These are phyloP conservation scores for Xerocomus brunneocitrinus DNA, from an alignment of 768 basidiomycete species.

Conservation along the genomic window DNA sequence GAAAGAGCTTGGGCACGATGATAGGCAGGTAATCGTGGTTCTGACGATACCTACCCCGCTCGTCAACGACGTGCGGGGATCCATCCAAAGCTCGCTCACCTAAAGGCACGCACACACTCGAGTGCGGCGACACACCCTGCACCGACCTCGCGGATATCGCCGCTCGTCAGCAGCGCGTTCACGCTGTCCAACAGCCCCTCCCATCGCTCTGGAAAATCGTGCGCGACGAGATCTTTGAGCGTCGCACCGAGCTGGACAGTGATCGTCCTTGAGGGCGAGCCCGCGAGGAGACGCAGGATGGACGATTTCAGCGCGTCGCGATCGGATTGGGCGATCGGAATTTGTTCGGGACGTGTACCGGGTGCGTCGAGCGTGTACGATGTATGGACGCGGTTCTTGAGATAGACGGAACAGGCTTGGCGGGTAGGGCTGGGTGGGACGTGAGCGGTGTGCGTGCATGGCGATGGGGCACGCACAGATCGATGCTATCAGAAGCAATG, in stretches of 20 bases:
- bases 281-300: conserved; percentile 66
- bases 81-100: conserved; percentile 12
- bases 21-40: conserved; percentile 53
- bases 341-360: conserved; percentile 52
- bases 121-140: conserved; percentile 77
- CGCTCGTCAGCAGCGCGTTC: conserved; percentile 57
- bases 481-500: conserved; percentile 70
- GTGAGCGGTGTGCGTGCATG: conserved; percentile 24
- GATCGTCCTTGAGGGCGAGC: conserved; percentile 60
- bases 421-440: conserved; percentile 57
- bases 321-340: conserved; percentile 62
- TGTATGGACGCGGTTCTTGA: conserved; percentile 82
- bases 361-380: conserved; percentile 52
- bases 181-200: conserved; percentile 62
- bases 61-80: conserved; percentile 35
- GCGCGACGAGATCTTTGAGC: conserved; percentile 66
- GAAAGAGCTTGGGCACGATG: conserved; percentile 64
- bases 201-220: conserved; percentile 81
- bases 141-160: conserved; percentile 66
- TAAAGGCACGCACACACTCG: conserved; percentile 66
- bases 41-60: conserved; percentile 59
- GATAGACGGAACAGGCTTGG: conserved; percentile 81
- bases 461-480: conserved; percentile 55
- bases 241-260: conserved; percentile 71
- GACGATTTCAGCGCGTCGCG: conserved; percentile 64